Percentiles rank a stretch among this genome's conserved stretches.
These are phyloP conservation scores for Diaporthe citri DNA, from an alignment of 2,329 filamentous ascomycete genomes.

Conservation along the genomic window DNA sequence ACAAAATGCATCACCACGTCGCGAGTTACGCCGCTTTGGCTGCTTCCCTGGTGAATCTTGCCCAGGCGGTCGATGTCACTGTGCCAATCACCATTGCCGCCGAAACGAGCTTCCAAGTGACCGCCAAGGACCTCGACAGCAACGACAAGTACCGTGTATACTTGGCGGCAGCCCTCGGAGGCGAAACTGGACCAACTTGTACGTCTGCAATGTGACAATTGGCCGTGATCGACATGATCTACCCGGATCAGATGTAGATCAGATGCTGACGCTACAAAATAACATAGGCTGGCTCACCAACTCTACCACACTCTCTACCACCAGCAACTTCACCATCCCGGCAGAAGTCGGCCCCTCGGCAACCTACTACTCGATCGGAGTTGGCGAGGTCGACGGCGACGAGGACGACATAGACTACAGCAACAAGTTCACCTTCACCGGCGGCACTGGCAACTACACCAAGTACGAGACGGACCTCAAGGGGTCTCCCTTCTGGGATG, in stretches of 20 bases:
- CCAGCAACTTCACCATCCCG: slow-evolving; percentile 5
- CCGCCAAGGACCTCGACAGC: not conserved
- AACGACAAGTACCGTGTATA: slow-evolving; percentile 22
- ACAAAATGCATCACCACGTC: slow-evolving; percentile 10
- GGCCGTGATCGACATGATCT: not conserved
- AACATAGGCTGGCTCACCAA: slow-evolving; percentile 19
- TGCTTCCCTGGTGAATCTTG: not conserved
- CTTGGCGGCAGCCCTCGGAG: slow-evolving; percentile 10
- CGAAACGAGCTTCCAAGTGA: slow-evolving; percentile 11
- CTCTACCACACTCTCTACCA: slow-evolving; percentile 2
- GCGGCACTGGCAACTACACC: slow-evolving; percentile 40
- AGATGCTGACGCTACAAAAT: not conserved
- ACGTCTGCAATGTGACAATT: not conserved
- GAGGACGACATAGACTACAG: slow-evolving; percentile 15
- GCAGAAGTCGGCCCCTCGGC: not conserved
- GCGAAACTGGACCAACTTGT: slow-evolving; percentile 22
- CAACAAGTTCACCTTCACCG: slow-evolving; percentile 37
- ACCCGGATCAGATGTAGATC: not conserved
- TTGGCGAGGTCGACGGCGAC: not conserved
- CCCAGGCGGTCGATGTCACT: slow-evolving; percentile 4
- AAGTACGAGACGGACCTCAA: slow-evolving; percentile 30
- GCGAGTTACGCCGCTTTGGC: slow-evolving; percentile 18
- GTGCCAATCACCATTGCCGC: slow-evolving; percentile 1
- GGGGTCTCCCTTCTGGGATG: slow-evolving; percentile 20
- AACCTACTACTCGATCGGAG: slow-evolving; percentile 17